These are phyloP conservation scores for Trichoderma sp. DNA, from an alignment of 2,329 filamentous ascomycete species.

Conservation along the genomic window DNA sequence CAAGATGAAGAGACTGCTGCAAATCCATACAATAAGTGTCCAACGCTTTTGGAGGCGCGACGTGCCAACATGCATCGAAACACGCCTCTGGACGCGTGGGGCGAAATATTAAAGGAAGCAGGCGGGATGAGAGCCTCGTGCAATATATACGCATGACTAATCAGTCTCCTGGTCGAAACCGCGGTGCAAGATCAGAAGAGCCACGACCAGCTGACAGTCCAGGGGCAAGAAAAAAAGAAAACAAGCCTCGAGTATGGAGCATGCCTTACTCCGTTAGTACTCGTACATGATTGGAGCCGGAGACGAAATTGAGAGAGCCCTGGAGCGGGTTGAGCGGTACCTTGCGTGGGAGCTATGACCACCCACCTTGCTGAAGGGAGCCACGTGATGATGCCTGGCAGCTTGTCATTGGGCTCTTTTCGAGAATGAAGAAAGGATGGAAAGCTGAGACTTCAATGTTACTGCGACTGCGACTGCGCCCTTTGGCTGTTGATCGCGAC, in stretches of 20 bases:
- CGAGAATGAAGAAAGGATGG: neutral
- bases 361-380: neutral
- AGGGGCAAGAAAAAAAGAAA: neutral
- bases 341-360: slow-evolving; percentile 22
- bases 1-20: neutral
- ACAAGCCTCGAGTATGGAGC: slow-evolving; percentile 3
- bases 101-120: slow-evolving; percentile 1
- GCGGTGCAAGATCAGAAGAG: slow-evolving; percentile 7
- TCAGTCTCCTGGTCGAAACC: neutral
- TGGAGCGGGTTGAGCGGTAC: neutral
- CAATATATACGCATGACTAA: slow-evolving; percentile 22
- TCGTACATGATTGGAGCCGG: neutral
- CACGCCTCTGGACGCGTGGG: slow-evolving; percentile 2
- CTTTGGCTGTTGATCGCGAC: neutral
- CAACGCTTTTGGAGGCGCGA: neutral
- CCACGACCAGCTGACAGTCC: slow-evolving; percentile 1
- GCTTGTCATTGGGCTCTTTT: neutral
- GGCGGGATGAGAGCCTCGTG: neutral
- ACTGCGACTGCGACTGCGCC: neutral
- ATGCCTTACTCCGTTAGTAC: neutral
- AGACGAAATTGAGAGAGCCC: neutral
- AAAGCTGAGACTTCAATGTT: neutral
- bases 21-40: neutral
- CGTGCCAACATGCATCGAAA: neutral
- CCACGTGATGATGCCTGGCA: slow-evolving; percentile 17